Base-by-base conservation (phyloP, 2,329 filamentous ascomycete species). In the Sporothrix euskadiensis region DNA sequence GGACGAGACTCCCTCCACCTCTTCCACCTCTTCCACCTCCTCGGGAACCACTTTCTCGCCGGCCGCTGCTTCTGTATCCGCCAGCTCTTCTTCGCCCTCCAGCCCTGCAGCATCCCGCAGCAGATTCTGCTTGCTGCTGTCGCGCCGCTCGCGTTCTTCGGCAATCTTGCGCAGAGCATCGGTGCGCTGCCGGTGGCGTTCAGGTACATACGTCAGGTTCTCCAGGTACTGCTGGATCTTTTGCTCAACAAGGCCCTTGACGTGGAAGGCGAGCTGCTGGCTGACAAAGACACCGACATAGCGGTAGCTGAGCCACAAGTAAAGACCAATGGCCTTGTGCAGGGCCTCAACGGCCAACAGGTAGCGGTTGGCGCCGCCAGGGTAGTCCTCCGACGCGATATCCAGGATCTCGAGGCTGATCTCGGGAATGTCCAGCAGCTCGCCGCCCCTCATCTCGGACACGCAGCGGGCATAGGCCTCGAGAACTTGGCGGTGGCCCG, bases 221-320 rank as follows among this genome's bases (percentile, higher is more conserved):
- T 84, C 84, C 41, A 94, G 83, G 16, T 87, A 87, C 9, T 85
- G 81, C 76, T 91, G 87, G 78, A 98, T 94, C 79, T 88, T 90
- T 70, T 89, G 85, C 82, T 98, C 94, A 1, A 94, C 90, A 69
- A 97, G 80, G 7, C 83, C 81, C 79, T 97, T 97, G 68, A 93
- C 89, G 79, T 97, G 90, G 76, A 92, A 91, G 0, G 93, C 94
- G 59, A 97, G 85, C 0, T 85, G 84, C 77, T 95, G 89, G 76
- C 91, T 92, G 6, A 84, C 87, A 81, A 98, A 97, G 69, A 97
- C 86, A 68, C 93, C 92, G 3, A 89, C 86, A 81, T 95, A 97
- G 7, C 95, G 91, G 81, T 95, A 98, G 77, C 92, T 95, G 19
- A 99, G 85, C 96, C 96, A 99, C 1, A 97, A 86, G 80, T 98